Conservation (phyloP, 768 basidiomycete species). For the Pisolithus microcarpus region DNA sequence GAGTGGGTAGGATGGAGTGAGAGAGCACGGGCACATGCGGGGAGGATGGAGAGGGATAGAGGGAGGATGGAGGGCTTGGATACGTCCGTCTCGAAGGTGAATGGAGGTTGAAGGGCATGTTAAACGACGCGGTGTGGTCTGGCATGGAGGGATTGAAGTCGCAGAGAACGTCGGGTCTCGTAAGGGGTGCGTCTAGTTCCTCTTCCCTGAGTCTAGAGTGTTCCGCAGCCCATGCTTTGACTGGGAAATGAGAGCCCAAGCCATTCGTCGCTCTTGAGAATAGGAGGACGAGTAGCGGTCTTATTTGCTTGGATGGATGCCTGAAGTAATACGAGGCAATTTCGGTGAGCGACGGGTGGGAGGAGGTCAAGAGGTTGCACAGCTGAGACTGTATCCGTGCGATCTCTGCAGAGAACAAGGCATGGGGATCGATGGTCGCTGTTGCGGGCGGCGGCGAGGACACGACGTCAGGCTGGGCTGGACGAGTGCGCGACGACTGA, state of each 20-base stretch:
- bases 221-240: conserved; percentile 57
- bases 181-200: conserved; percentile 75
- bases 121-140: conserved; percentile 66
- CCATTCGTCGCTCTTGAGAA: conserved; percentile 93
- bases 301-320: conserved; percentile 82
- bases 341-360: conserved; percentile 80
- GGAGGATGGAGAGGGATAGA: conserved; percentile 7
- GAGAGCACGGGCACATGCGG: conserved; percentile 19
- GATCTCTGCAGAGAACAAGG: conserved; percentile 69
- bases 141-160: conserved; percentile 89
- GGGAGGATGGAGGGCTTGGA: conserved; percentile 21
- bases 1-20: conserved; percentile 61
- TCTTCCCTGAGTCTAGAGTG: conserved; percentile 45
- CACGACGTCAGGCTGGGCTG: conserved; percentile 8
- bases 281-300: conserved; percentile 83
- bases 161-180: conserved; percentile 72
- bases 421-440: conserved; percentile 50
- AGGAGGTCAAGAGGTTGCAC: conserved; percentile 73
- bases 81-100: conserved; percentile 23
- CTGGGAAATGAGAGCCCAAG: conserved; percentile 57
- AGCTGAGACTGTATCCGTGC: conserved; percentile 62
- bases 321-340: conserved; percentile 91
- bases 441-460: conserved; percentile 8
- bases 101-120: conserved; percentile 45
- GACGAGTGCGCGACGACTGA: conserved; percentile 9